A percentile compares a stretch with the other conserved stretches of the same genome.
These are phyloP conservation scores for Phytophthora rubi DNA, from an alignment of 352 stramenopile species.

Conservation along the genomic window DNA sequence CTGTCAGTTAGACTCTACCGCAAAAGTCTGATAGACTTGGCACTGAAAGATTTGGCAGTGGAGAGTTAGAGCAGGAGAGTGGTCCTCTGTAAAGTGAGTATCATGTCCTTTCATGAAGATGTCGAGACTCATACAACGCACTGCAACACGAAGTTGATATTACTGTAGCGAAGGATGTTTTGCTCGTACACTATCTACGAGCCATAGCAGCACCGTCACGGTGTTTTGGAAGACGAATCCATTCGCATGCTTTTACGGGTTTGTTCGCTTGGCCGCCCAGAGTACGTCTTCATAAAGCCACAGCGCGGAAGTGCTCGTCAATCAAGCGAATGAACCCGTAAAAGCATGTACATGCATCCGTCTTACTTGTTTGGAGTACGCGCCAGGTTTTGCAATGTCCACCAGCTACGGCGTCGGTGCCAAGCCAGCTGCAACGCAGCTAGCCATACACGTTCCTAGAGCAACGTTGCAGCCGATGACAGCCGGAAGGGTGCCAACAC, in stretches of 20 bases:
- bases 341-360: slow-evolving; percentile 1
- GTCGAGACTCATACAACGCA: too few species aligned
- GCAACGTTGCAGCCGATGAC: slow-evolving; percentile 39
- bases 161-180: neutral
- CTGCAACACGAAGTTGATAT: neutral
- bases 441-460: slow-evolving; percentile 47
- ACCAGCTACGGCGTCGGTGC: slow-evolving; percentile 30
- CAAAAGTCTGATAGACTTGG: too few species aligned
- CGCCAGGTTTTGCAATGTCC: neutral
- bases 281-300: slow-evolving; percentile 4
- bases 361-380: neutral
- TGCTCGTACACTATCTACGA: neutral
- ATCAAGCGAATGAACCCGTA: slow-evolving; percentile 15
- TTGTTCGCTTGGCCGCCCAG: slow-evolving; percentile 9
- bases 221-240: neutral
- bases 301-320: slow-evolving; percentile 3
- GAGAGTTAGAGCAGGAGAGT: too few species aligned
- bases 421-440: slow-evolving; percentile 36
- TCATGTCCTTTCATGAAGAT: too few species aligned
- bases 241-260: neutral
- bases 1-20: too few species aligned
- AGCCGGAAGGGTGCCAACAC: slow-evolving; percentile 8
- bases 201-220: neutral
- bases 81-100: too few species aligned
- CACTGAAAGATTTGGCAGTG: too few species aligned